These are phyloP conservation scores for Dactylonectria macrodidyma DNA, from an alignment of 2,329 filamentous ascomycete species.

Conservation along the genomic window DNA sequence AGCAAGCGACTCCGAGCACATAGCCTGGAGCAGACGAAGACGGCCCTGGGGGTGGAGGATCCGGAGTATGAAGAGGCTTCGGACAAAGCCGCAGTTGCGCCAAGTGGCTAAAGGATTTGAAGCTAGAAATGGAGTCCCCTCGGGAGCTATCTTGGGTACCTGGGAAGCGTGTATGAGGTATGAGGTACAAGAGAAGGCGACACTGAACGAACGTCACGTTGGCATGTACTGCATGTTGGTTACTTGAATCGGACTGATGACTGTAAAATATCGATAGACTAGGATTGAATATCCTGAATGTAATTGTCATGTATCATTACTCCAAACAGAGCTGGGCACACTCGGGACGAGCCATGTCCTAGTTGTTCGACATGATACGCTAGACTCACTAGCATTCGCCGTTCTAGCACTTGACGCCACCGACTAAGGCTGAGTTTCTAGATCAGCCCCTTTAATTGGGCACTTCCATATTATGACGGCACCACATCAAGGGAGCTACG, in stretches of 20 bases:
- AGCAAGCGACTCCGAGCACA: constrained; percentile 41
- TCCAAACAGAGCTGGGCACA: not conserved
- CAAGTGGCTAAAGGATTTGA: not conserved
- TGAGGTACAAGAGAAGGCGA: not conserved
- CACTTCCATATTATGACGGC: too few relatives aligned
- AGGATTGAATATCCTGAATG: not conserved
- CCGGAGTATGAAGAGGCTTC: not conserved
- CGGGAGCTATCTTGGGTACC: constrained; percentile 23
- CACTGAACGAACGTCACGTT: not conserved
- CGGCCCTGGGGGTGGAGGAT: constrained; percentile 24
- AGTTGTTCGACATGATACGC: too few relatives aligned
- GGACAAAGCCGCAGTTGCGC: not conserved
- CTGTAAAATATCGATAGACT: constrained; percentile 9
- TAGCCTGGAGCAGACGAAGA: constrained; percentile 30
- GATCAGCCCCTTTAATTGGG: too few relatives aligned
- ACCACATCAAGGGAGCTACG: too few relatives aligned
- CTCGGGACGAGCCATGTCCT: not conserved
- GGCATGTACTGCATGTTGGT: constrained; percentile 12
- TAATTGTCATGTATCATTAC: not conserved
- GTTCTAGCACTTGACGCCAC: too few relatives aligned
- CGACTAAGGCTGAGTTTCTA: too few relatives aligned
- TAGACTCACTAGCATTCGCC: too few relatives aligned
- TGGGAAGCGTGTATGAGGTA: constrained; percentile 20
- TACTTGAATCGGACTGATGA: not conserved
- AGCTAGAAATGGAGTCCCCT: too few relatives aligned